These are phyloP conservation scores for Anthracocystis walkeri DNA, from an alignment of 1,284 basidiomycete genomes.

Conservation along the genomic window DNA sequence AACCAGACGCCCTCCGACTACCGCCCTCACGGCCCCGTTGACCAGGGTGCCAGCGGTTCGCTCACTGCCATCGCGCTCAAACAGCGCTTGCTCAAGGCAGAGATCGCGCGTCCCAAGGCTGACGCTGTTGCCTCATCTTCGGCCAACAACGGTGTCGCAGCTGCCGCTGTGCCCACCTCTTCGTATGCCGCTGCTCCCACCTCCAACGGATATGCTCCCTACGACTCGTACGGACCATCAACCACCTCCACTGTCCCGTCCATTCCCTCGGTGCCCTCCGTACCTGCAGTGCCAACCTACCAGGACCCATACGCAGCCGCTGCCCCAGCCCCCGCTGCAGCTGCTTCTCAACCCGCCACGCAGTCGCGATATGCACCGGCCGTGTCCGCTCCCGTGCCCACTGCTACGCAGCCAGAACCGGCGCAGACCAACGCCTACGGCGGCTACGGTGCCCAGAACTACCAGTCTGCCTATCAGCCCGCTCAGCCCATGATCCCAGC, in stretches of 20 bases:
- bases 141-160: constrained; percentile 11
- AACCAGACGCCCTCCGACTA: constrained; percentile 85
- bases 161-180: constrained; percentile 21
- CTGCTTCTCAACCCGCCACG: constrained; percentile 67
- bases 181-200: constrained; percentile 35
- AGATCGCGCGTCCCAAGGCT: constrained; percentile 45
- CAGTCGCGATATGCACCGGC: constrained; percentile 72
- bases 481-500: constrained; percentile 64
- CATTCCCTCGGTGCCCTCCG: constrained; percentile 35
- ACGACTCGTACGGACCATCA: constrained; percentile 33
- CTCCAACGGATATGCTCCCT: constrained; percentile 42
- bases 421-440: constrained; percentile 37
- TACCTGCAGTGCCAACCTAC: constrained; percentile 35
- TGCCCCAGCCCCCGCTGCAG: constrained; percentile 70
- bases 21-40: constrained; percentile 67
- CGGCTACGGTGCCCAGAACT: constrained; percentile 55
- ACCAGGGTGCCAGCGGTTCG: constrained; percentile 19
- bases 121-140: constrained; percentile 21
- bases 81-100: constrained; percentile 54
- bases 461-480: constrained; percentile 67
- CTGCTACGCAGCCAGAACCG: constrained; percentile 28
- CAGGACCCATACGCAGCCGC: constrained; percentile 40
- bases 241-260: constrained; percentile 12
- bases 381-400: constrained; percentile 53
- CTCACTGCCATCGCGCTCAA: constrained; percentile 44